Percentiles rank a stretch among this genome's conserved stretches.
Conservation (phyloP, 2,329 filamentous ascomycete genomes). For the Scedosporium boydii region DNA sequence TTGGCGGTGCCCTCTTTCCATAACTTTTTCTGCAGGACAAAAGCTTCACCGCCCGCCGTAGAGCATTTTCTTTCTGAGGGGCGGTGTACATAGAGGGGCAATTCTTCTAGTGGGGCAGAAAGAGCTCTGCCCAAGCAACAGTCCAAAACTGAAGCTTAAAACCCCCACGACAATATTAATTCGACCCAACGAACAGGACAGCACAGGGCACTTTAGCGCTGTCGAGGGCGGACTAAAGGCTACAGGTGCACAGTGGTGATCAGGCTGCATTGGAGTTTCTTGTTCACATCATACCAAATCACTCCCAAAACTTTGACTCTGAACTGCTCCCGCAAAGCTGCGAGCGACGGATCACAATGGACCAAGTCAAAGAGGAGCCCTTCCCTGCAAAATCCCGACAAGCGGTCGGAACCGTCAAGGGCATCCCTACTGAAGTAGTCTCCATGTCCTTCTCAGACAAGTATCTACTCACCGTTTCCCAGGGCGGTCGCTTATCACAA, state of each 20-base stretch:
- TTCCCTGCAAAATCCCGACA: conserved; percentile 60
- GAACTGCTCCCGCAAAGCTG: too few species aligned
- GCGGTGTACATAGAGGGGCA: neutral
- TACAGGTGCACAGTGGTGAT: too few species aligned
- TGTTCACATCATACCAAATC: too few species aligned
- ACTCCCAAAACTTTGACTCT: too few species aligned
- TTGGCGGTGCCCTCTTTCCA: neutral
- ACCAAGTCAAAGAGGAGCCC: conserved; percentile 33
- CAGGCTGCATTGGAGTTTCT: too few species aligned
- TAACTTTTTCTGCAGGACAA: neutral
- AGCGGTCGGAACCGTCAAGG: conserved; percentile 53
- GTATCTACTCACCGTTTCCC: conserved; percentile 80
- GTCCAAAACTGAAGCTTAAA: too few species aligned
- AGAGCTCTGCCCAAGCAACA: neutral
- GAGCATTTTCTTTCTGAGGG: neutral
- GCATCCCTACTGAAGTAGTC: conserved; percentile 61
- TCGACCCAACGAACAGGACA: too few species aligned
- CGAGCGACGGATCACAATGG: neutral
- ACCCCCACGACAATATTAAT: too few species aligned
- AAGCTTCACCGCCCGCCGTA: neutral
- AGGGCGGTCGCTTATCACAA: conserved; percentile 77
- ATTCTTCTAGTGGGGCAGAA: neutral
- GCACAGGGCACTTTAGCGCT: too few species aligned
- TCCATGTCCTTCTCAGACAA: conserved; percentile 76
- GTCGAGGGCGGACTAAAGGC: too few species aligned